Conservation (phyloP, 495 filamentous ascomycete species). For the Trichoderma reesei region DNA sequence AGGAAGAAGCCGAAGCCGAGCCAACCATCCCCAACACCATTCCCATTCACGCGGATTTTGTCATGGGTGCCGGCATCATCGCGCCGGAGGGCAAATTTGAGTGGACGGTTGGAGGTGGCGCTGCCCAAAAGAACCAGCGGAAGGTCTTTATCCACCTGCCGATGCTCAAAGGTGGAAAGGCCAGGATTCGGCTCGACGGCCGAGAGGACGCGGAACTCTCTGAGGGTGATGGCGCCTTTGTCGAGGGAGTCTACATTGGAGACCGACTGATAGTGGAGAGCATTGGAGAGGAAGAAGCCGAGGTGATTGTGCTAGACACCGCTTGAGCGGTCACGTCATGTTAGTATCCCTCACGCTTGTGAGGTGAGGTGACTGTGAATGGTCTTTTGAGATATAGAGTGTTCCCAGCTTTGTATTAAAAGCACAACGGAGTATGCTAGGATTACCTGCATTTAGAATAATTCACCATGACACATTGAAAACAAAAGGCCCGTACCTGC, state of each 20-base stretch:
- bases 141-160: constrained; percentile 71
- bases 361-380: no score
- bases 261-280: constrained; percentile 53
- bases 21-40: constrained; percentile 53
- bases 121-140: constrained; percentile 40
- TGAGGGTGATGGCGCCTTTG: constrained; percentile 70
- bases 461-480: not conserved
- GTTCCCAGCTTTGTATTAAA: no score
- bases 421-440: not conserved
- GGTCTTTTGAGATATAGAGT: no score
- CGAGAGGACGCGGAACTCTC: constrained; percentile 50
- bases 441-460: not conserved
- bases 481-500: constrained; percentile 2
- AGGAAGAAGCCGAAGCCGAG: constrained; percentile 49
- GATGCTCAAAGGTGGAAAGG: constrained; percentile 61
- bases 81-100: constrained; percentile 42
- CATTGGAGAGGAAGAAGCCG: constrained; percentile 55
- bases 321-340: constrained; percentile 20
- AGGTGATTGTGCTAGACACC: constrained; percentile 56
- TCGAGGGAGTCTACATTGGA: constrained; percentile 45
- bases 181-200: constrained; percentile 53
- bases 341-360: no score
- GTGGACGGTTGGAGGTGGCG: constrained; percentile 50
- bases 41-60: constrained; percentile 69
- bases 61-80: constrained; percentile 65